Evolutionary conservation across 2,329 filamentous ascomycete genomes (phyloP), one percentile per base, ranked within the genome.

Genomic region (Teratosphaeria epicoccoides): DNA sequence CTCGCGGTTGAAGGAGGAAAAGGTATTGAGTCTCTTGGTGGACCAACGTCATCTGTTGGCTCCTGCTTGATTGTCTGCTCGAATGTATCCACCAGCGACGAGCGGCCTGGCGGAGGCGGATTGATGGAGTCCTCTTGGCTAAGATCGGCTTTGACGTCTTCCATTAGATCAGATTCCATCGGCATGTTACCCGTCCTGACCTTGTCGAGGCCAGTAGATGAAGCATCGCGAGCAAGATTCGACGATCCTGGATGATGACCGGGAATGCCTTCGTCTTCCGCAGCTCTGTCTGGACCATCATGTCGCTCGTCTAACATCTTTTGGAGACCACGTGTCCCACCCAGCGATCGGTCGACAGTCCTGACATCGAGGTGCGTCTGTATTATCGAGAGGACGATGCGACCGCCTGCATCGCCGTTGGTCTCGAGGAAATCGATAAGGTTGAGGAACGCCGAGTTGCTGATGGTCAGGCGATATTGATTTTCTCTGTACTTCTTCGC

Each of bases 381-480:
- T 17, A 97, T 75, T 14, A 97, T 77, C 46, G 83, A 81, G 33
- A 85, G 81, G 58, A 97, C 81, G 12, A 91, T 81, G 6, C 81
- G 80, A 14, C 89, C 91, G 10, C 89, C 89, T 49, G 85, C 81
- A 48, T 87, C 85, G 12, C 84, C 80, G 57, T 95, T 90, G n/a
- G 83, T 82, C 67, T 97, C 90, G 0, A 98, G 75, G 61, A 91
- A 95, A 60, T 89, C 86, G 63, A 95, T 85, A 7, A 97, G 78
- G 54, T 87, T 87, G 52, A 83, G 84, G 52, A 87, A 89, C 0
- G 89, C 84, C 60, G 90, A 85, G 52, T 85, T 84, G 61, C 90
- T 96, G n/a, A 98, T 73, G 0, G 88, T 88, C 29, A 98, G 77
- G 11, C 88, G 82, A 66, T 97, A 98, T 67, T 88, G 93, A 74